Base-by-base conservation (phyloP, 2,329 filamentous ascomycete genomes). In the Pseudopyricularia cyperi region DNA sequence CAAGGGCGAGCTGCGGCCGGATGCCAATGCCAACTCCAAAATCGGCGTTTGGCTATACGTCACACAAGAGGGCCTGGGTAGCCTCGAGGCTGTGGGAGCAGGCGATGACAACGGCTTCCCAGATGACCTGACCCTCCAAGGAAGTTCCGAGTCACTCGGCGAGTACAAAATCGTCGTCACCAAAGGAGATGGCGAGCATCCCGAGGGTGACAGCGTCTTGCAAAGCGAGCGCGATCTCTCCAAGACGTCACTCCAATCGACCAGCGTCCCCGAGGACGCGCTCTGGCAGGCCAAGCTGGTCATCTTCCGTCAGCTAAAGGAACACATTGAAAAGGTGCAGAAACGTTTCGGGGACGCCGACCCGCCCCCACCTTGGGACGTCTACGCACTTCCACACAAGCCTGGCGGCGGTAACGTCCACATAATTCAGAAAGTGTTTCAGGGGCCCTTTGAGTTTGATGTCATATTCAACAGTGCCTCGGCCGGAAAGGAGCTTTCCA, bases 391-490 rank as follows among this genome's bases (percentile, higher is more conserved):
- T 52, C 68, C 74, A 46, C 85, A 95, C 64, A 67, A 70, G 32
- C 82, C 86, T 3, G 80, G 77, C 5, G 61, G 68, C 12, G 91
- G 89, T 30, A 97, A 97, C 62, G 70, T 88, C 14, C 91, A 98
- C 57, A 70, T 95, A 39, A 75, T 97, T 15, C 89, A 98, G 67
- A 96, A 95, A 69, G 80, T 89, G 2, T 97, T 95, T 60, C 79
- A 90, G 60, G 91, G 93, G 2, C 67, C 83, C 1, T 98, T 97
- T 61, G 89, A 90, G 71, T 97, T 97, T 59, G 93, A 97, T 64
- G 75, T 97, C 51, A 74, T 97, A 48, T 96, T 89, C 70, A 89
- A 87, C 4, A 95, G 90, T 54, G 81, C 71, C 14, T 90, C 87
- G 17, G 78, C 82, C 4, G 68, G 70, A 30, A 71, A 73, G 57